phyloP scores from a whole-genome alignment of 305 asterid genomes.

The Fraxinus baroniana region DNA sequence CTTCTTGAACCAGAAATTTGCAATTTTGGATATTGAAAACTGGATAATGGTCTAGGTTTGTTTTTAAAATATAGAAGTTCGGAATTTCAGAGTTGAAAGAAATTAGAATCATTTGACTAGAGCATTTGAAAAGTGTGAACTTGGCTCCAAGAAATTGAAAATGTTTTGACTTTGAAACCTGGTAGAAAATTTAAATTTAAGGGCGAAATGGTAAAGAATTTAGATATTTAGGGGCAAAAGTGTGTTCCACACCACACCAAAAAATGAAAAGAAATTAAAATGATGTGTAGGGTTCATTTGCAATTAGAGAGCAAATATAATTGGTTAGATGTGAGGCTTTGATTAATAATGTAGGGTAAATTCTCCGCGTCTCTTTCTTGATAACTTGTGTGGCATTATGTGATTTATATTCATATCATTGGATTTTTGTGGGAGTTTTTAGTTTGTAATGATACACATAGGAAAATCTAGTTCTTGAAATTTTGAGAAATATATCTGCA shows the following conservation, averaged over 20 bases:
- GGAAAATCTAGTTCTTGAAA: background rate
- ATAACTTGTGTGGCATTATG: background rate
- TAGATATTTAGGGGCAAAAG: background rate
- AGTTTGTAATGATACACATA: background rate
- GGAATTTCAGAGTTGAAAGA: constrained; percentile 12
- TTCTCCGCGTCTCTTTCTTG: background rate
- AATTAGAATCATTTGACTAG: background rate
- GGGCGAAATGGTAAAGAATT: background rate
- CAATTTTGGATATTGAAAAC: background rate
- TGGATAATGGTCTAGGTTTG: constrained; percentile 24
- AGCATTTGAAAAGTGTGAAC: background rate
- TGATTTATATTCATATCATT: background rate
- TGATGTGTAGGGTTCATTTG: background rate
- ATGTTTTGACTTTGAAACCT: background rate
- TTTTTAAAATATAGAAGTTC: background rate
- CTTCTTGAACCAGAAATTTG: background rate
- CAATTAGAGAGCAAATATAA: background rate
- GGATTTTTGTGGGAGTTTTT: background rate
- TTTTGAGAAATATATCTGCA: background rate
- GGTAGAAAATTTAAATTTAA: constrained; percentile 1
- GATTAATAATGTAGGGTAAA: background rate
- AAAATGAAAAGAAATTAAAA: background rate
- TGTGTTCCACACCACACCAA: background rate
- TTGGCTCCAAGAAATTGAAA: background rate
- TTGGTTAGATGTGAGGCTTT: background rate